phyloP scores from a whole-genome alignment of 2,329 filamentous ascomycete species.

The Penicillium corylophilum region DNA sequence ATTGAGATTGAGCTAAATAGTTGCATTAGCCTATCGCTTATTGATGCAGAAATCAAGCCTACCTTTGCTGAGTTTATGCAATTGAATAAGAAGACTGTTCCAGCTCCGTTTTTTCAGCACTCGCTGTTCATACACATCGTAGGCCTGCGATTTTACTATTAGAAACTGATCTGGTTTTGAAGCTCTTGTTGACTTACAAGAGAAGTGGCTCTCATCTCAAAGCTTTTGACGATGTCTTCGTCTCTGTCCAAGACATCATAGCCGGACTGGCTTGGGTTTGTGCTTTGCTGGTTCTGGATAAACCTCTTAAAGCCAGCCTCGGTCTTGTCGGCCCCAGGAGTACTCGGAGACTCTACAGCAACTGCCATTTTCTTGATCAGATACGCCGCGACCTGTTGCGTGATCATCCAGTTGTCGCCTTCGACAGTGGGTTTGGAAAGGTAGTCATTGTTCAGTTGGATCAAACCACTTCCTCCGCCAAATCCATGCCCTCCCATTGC shows the following conservation, averaged over 20 bases:
- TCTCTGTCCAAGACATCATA: constrained; percentile 10
- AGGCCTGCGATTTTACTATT: constrained; percentile 19
- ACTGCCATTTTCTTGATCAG: constrained; percentile 54
- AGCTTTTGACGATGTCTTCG: constrained; percentile 13
- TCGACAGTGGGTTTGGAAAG: constrained; percentile 54
- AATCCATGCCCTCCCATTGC: constrained; percentile 57
- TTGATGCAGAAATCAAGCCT: neutral
- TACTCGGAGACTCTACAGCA: constrained; percentile 21
- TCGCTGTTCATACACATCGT: constrained; percentile 44
- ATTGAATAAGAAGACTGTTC: constrained; percentile 43
- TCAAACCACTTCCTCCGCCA: constrained; percentile 53
- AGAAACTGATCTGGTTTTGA: neutral
- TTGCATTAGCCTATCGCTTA: neutral
- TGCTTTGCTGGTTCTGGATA: constrained; percentile 1
- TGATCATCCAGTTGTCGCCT: constrained; percentile 60
- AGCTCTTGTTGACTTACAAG: constrained; percentile 3
- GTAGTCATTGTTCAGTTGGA: constrained; percentile 47
- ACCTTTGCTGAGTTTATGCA: constrained; percentile 33
- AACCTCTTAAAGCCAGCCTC: constrained; percentile 19
- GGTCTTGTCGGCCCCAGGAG: constrained; percentile 8
- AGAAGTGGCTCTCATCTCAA: constrained; percentile 13
- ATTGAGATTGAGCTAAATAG: constrained; percentile 47
- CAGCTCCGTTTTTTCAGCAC: constrained; percentile 48
- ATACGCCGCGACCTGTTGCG: constrained; percentile 48
- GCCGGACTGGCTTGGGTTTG: neutral